phyloP scores from a whole-genome alignment of 192 early-diverging fungal genomes.

The Geranomyces variabilis region DNA sequence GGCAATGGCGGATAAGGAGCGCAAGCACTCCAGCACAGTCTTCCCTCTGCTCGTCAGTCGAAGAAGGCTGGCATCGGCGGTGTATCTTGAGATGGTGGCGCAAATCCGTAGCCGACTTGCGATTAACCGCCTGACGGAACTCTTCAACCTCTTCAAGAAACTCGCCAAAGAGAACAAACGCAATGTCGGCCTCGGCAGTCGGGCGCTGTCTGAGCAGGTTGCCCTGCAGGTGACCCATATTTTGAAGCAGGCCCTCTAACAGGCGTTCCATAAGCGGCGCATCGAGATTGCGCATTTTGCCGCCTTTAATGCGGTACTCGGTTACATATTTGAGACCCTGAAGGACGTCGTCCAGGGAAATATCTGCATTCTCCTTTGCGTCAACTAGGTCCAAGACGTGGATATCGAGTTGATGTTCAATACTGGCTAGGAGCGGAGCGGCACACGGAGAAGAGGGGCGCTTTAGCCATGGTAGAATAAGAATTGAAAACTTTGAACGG shows the following conservation, averaged over 20 bases:
- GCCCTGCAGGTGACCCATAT: constrained; percentile 69
- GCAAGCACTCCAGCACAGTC: constrained; percentile 78
- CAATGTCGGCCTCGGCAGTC: constrained; percentile 79
- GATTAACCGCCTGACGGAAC: constrained; percentile 80
- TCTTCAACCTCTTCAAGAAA: constrained; percentile 93
- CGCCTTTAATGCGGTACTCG: constrained; percentile 87
- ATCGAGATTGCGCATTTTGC: constrained; percentile 82
- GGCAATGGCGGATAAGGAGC: constrained; percentile 72
- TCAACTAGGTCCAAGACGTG: constrained; percentile 86
- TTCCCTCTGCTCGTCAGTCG: constrained; percentile 71
- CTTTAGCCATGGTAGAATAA: neutral
- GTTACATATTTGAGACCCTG: constrained; percentile 91
- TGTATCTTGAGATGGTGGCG: constrained; percentile 78
- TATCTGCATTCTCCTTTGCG: constrained; percentile 61
- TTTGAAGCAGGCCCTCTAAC: constrained; percentile 80
- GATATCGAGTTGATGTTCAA: constrained; percentile 67
- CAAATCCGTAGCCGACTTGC: constrained; percentile 78
- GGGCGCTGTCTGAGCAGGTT: constrained; percentile 62
- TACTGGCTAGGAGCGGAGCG: constrained; percentile 41
- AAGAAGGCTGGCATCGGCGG: constrained; percentile 68
- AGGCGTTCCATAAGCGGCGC: constrained; percentile 82
- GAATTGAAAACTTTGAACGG: neutral
- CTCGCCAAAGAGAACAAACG: constrained; percentile 93
- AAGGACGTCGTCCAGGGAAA: constrained; percentile 79
- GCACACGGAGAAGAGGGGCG: neutral